phyloP scores from a whole-genome alignment of 805 yeast genomes.

The Starmerella floris region DNA sequence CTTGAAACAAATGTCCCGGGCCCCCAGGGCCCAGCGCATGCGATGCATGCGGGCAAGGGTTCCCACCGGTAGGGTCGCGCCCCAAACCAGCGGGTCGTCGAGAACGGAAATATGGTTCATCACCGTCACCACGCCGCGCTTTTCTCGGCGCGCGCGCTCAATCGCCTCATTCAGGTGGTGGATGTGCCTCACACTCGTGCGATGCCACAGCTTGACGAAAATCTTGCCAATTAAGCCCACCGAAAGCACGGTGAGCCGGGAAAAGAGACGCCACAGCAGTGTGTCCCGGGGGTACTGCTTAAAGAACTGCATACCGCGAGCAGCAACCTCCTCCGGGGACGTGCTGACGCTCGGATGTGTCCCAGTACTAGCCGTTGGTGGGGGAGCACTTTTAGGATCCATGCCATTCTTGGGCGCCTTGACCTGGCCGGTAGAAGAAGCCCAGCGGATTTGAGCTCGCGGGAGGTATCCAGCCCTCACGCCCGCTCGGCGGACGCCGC shows the following conservation, averaged over 20 bases:
- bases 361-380: too few species aligned
- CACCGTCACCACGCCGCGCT: slow-evolving; percentile 65
- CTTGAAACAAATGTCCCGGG: slow-evolving; percentile 72
- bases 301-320: slow-evolving; percentile 53
- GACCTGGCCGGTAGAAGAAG: too few species aligned
- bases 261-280: slow-evolving; percentile 49
- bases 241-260: slow-evolving; percentile 53
- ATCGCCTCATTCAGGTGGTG: slow-evolving; percentile 55
- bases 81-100: slow-evolving; percentile 89
- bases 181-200: slow-evolving; percentile 47
- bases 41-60: slow-evolving; percentile 48
- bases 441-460: too few species aligned
- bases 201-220: slow-evolving; percentile 47
- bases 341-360: too few species aligned
- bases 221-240: slow-evolving; percentile 55
- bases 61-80: slow-evolving; percentile 61
- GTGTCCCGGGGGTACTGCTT: slow-evolving; percentile 46
- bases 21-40: slow-evolving; percentile 91
- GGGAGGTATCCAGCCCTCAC: too few species aligned
- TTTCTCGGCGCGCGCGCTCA: slow-evolving; percentile 47
- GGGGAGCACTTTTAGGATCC: too few species aligned
- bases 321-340: not conserved
- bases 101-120: slow-evolving; percentile 67
- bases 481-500: too few species aligned
- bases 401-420: too few species aligned